A percentile compares a stretch with the other conserved stretches of the same genome.
Evolutionary conservation across 208 protist species (phyloP).

Genomic region (Endotrypanum monterogeii): DNA sequence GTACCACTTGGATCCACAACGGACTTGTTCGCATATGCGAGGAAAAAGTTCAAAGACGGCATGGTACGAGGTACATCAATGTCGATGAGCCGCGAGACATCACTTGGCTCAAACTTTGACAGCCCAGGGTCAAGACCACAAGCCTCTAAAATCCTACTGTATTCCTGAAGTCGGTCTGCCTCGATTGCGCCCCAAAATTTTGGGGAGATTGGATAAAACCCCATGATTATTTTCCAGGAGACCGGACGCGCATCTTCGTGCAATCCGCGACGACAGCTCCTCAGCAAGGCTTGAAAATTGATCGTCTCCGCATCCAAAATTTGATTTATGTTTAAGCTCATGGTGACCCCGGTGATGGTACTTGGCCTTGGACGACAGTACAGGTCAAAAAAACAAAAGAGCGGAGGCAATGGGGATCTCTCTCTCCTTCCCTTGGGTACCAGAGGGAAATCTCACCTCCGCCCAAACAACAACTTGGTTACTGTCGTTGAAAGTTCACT

Average conservation of each 20-base stretch:
- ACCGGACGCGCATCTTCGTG: constrained; percentile 34
- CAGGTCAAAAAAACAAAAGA: neutral
- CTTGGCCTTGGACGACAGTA: neutral
- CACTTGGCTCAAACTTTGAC: neutral
- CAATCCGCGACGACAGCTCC: constrained; percentile 56
- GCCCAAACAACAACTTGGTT: neutral
- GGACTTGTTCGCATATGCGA: constrained; percentile 7
- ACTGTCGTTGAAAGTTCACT: neutral
- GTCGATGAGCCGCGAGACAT: constrained; percentile 47
- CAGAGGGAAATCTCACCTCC: neutral
- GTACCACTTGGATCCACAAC: neutral
- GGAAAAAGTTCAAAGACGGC: constrained; percentile 80
- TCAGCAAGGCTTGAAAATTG: constrained; percentile 37
- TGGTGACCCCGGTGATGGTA: constrained; percentile 5
- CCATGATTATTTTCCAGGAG: constrained; percentile 82
- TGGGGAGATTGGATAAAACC: constrained; percentile 47
- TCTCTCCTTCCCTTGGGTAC: neutral
- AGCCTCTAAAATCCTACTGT: constrained; percentile 15
- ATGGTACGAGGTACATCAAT: constrained; percentile 85
- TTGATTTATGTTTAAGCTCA: constrained; percentile 20
- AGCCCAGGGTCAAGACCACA: constrained; percentile 17
- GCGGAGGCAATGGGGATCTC: neutral
- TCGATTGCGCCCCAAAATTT: constrained; percentile 40
- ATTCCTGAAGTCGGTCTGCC: constrained; percentile 14
- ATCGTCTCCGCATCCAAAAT: constrained; percentile 25